Percentiles rank a stretch among this genome's conserved stretches.
phyloP scores from a whole-genome alignment of 2,329 filamentous ascomycete genomes.

The Penicillium psychrosexuale region DNA sequence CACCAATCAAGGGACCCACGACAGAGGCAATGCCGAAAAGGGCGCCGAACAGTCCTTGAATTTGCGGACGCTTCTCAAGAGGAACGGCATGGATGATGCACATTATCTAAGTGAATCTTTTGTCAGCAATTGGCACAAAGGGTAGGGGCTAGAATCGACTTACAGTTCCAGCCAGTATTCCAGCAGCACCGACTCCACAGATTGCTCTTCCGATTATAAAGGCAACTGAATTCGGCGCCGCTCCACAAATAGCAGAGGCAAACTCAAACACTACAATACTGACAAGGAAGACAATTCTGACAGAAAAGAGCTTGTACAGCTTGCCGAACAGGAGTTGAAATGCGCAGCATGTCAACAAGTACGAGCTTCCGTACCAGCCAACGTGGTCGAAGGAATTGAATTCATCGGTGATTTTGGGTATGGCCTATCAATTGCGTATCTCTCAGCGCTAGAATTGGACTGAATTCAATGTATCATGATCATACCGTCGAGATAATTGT shows the following conservation, averaged over 20 bases:
- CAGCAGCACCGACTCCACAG: conserved; percentile 36
- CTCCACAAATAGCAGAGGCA: conserved; percentile 34
- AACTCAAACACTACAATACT: conserved; percentile 36
- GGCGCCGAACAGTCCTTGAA: conserved; percentile 48
- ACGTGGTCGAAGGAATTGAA: conserved; percentile 48
- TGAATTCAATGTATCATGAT: not conserved
- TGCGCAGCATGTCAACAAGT: conserved; percentile 23
- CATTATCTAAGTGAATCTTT: not conserved
- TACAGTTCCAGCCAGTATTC: conserved; percentile 33
- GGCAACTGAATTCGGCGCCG: conserved; percentile 31
- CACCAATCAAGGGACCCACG: conserved; percentile 43
- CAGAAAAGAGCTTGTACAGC: conserved; percentile 36
- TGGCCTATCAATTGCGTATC: conserved; percentile 1
- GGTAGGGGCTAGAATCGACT: conserved; percentile 39
- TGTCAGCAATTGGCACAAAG: conserved; percentile 38
- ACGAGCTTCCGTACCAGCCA: conserved; percentile 61
- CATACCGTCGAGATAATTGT: not conserved
- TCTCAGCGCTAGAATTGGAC: not conserved
- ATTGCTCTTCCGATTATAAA: conserved; percentile 40
- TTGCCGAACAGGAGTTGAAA: conserved; percentile 39
- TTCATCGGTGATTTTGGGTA: conserved; percentile 19
- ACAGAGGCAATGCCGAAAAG: conserved; percentile 57
- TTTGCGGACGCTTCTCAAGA: conserved; percentile 46
- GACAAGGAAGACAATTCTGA: conserved; percentile 36
- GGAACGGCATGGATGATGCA: not conserved